Base-by-base conservation (phyloP, 164 flowering plant species). In the Euptelea pleiosperma region DNA sequence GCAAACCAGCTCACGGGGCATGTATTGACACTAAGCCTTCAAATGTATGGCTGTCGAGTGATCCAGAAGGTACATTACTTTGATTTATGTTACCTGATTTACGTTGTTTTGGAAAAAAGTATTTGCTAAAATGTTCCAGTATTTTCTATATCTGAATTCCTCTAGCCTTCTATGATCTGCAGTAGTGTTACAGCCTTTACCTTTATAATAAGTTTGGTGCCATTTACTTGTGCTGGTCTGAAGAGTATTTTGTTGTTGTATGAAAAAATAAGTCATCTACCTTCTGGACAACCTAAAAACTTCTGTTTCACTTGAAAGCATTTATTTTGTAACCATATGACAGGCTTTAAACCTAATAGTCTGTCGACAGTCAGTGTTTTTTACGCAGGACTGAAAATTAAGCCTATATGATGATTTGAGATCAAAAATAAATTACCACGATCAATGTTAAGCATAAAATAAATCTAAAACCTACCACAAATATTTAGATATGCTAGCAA, bases 41-140 rank as follows among this genome's bases (percentile, higher is more conserved):
- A 86, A 65, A 86, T 89, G 93, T 86, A 89, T 80, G 96, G 93
- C 39, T 89, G 96, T 50, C 84, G 93, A 29, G 93, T 86, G 35
- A 84, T 89, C 55, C 93, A 89, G 71, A 89, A 89, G 96, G 96
- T 89, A 74, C 8, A 22, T 48, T 34, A n/a, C 28, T 29, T 9
- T 11, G 1, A 11, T 41, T 41, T 1, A 1, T 26, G 15, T 8
- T 14, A 15, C 45, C 24, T 25, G 3, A 8, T n/a, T 24, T 14
- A 6, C 12, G 7, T n/a, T n/a, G 9, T 15, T 36, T 56, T 41
- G 29, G 12, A 8, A n/a, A 5, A 49, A 10, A 15, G 8, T 28
- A 19, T 49, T 22, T 12, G 14, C 12, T 25, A 46, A 24, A n/a
- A n/a, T n/a, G 25, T 21, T 25, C n/a, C 28, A 11, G n/a, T 22